Percentiles rank a stretch among this genome's conserved stretches.
Conservation (phyloP, 108 stramenopile genomes). For the Conticribra weissflogii region DNA sequence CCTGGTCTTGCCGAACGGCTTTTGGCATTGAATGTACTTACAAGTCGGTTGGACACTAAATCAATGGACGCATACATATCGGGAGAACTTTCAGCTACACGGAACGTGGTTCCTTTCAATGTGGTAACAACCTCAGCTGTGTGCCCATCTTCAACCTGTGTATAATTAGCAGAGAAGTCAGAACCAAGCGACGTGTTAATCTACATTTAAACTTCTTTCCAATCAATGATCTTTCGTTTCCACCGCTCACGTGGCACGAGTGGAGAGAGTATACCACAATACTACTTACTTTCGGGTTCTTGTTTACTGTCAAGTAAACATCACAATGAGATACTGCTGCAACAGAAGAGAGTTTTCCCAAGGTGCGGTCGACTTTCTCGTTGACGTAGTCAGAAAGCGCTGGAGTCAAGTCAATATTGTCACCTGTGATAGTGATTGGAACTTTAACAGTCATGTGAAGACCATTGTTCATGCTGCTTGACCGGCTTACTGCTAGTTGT, state of each 20-base stretch:
- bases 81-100: conserved; percentile 65
- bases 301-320: conserved; percentile 82
- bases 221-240: too few relatives aligned
- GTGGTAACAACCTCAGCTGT: conserved; percentile 80
- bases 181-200: conserved; percentile 10
- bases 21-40: conserved; percentile 25
- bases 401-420: conserved; percentile 85
- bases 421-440: conserved; percentile 76
- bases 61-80: conserved; percentile 91
- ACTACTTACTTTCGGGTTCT: conserved; percentile 84
- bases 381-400: conserved; percentile 79
- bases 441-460: conserved; percentile 59
- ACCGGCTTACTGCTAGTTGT: not conserved
- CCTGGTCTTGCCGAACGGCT: too few relatives aligned
- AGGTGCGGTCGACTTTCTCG: conserved; percentile 68
- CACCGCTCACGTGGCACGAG: too few relatives aligned
- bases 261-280: too few relatives aligned
- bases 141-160: conserved; percentile 78
- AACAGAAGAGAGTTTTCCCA: conserved; percentile 70
- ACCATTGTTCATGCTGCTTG: conserved; percentile 9
- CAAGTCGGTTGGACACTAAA: conserved; percentile 65
- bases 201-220: too few relatives aligned
- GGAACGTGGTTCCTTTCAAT: conserved; percentile 80
- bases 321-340: conserved; percentile 74
- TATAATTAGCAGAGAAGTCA: conserved; percentile 1